Conservation (phyloP, 306 rosid species). For the Myrica gale region DNA sequence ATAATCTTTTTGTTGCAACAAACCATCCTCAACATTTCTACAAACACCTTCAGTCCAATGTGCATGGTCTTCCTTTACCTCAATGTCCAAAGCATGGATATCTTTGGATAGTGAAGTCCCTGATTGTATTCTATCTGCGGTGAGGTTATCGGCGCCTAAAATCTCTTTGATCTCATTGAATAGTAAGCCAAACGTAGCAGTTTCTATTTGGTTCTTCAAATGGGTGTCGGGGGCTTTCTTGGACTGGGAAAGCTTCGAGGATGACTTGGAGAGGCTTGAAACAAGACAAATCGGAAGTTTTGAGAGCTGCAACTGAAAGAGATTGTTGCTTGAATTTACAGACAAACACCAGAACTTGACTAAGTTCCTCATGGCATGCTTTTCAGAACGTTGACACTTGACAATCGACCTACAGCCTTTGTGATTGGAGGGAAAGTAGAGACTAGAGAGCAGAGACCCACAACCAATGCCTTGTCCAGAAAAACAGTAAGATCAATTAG, state of each 20-base stretch:
- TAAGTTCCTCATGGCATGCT: slow-evolving; percentile 30
- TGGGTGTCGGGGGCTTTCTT: slow-evolving; percentile 14
- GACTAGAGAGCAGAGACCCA: too few relatives aligned
- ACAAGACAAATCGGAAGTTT: slow-evolving; percentile 17
- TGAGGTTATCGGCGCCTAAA: slow-evolving; percentile 50
- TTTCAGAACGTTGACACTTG: neutral
- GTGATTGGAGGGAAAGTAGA: too few relatives aligned
- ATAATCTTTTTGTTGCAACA: slow-evolving; percentile 27
- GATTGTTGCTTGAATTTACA: slow-evolving; percentile 19
- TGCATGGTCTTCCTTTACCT: slow-evolving; percentile 11
- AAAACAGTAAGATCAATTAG: too few relatives aligned
- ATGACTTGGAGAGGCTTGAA: slow-evolving; percentile 25
- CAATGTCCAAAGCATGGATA: neutral
- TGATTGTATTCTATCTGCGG: slow-evolving; percentile 30
- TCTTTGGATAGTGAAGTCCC: slow-evolving; percentile 36
- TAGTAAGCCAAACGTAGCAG: slow-evolving; percentile 30
- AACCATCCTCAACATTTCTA: slow-evolving; percentile 37
- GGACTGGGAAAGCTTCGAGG: slow-evolving; percentile 17
- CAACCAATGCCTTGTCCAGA: too few relatives aligned
- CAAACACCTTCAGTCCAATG: slow-evolving; percentile 45
- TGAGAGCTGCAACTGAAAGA: slow-evolving; percentile 19
- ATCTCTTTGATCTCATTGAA: slow-evolving; percentile 64
- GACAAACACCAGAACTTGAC: slow-evolving; percentile 10
- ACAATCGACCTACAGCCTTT: neutral
- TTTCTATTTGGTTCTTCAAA: slow-evolving; percentile 19